These are phyloP conservation scores for Stachybotrys elegans DNA, from an alignment of 2,329 filamentous ascomycete species.

Conservation along the genomic window DNA sequence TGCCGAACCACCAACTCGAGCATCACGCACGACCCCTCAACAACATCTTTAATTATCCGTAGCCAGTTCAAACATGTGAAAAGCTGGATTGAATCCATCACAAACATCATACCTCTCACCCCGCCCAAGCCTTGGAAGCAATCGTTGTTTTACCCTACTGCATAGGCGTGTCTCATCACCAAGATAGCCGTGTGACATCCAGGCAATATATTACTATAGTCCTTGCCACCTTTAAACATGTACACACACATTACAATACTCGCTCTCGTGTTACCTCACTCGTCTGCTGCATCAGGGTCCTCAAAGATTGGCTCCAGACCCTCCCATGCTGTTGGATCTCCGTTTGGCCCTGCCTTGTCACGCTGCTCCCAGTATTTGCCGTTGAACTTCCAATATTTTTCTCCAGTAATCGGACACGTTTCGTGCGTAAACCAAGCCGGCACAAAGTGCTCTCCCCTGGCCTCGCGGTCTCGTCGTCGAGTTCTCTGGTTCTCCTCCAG, in stretches of 20 bases:
- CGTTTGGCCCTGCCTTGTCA: constrained; percentile 56
- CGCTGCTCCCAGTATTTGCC: constrained; percentile 82
- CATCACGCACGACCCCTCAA: too few relatives aligned
- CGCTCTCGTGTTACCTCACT: too few relatives aligned
- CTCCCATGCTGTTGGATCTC: constrained; percentile 58
- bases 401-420: constrained; percentile 73
- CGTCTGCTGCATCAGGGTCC: constrained; percentile 13
- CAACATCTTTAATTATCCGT: too few relatives aligned
- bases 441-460: constrained; percentile 71
- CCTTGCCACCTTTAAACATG: too few relatives aligned
- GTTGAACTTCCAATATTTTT: constrained; percentile 86
- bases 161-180: too few relatives aligned
- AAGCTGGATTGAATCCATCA: too few relatives aligned
- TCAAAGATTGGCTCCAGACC: constrained; percentile 72
- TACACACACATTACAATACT: too few relatives aligned
- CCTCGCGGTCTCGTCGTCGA: constrained; percentile 67
- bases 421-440: constrained; percentile 81
- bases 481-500: constrained; percentile 88
- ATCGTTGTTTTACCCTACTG: too few relatives aligned
- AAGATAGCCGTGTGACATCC: constrained; percentile 2
- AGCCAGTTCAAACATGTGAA: too few relatives aligned
- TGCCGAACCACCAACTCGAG: too few relatives aligned
- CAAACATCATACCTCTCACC: too few relatives aligned
- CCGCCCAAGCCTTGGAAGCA: too few relatives aligned
- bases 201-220: neutral